Base-by-base conservation (phyloP, 1,284 basidiomycete genomes). In the Cutaneotrichosporon mucoides region DNA sequence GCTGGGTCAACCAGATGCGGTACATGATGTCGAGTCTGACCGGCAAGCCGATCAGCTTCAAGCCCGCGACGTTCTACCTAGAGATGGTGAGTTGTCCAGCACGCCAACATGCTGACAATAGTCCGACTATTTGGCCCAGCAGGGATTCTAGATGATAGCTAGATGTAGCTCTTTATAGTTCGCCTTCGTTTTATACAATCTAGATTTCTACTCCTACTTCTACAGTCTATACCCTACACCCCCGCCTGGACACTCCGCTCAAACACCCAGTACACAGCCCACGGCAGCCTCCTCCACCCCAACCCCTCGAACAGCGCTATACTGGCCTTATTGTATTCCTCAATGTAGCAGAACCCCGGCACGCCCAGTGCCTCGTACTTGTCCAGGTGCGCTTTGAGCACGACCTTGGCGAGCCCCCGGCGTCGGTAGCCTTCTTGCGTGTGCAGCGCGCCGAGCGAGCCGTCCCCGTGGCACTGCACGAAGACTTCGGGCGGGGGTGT, bases 21-120 rank as follows among this genome's bases (percentile, higher is more conserved):
- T 92, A 91, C 79, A 89, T 89, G 69, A 88, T 90, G 83, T 88
- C 90, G 0, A 86, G 87, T 68, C 86, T 92, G 78, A 86, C 85
- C 64, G 93, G 92, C n/a, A 87, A 86, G 57, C 86, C 89, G 63
- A 90, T 96, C 70, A 84, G 87, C 61, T 96, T 93, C 80, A 87
- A 87, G 62, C 90, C 90, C 5, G 89, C 86, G 16, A 91, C 88
- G 6, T 94, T 94, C 75, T 94, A 93, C 71, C 83, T 91, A 5
- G 86, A 89, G 49, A 84, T 92, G 55, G 89, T 78, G 56, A 68
- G 75, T 72, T 13, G 4, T 1, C 12, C 6, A 6, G 7, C 10
- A 11, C 10, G 16, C 37, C n/a, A 8, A 45, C 13, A 36, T 2
- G 24, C 24, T 24, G 24, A 24, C 24, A 24, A 24, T 24, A 77